These are phyloP conservation scores for Lophium mytilinum DNA, from an alignment of 495 filamentous ascomycete species.

Conservation along the genomic window DNA sequence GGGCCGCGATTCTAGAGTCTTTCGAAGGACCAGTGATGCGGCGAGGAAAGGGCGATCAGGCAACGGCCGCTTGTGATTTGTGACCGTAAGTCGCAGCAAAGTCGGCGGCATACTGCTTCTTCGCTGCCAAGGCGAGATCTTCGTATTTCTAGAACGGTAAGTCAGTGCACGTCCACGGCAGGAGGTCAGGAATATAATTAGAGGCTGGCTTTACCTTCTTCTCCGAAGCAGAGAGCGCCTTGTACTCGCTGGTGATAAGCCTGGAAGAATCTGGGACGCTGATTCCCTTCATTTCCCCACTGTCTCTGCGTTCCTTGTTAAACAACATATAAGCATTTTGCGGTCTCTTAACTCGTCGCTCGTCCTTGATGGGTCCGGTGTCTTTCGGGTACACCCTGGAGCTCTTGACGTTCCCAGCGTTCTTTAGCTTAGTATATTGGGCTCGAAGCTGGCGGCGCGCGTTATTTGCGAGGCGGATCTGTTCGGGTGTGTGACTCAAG, in stretches of 20 bases:
- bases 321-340: constrained; percentile 39
- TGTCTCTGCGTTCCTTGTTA: constrained; percentile 37
- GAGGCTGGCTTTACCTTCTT: constrained; percentile 44
- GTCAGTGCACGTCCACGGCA: background rate
- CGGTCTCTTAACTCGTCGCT: constrained; percentile 48
- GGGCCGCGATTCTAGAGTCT: too few species aligned
- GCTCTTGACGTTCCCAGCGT: background rate
- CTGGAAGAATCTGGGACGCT: constrained; percentile 23
- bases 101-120: background rate
- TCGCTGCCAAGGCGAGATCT: background rate
- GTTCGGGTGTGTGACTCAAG: constrained; percentile 43
- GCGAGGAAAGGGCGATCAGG: background rate
- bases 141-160: constrained; percentile 5
- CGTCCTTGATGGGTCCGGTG: constrained; percentile 42
- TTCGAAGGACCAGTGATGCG: too few species aligned
- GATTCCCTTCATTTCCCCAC: constrained; percentile 42
- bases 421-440: background rate
- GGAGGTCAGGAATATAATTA: background rate
- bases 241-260: constrained; percentile 49
- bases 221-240: constrained; percentile 39
- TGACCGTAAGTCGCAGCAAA: background rate
- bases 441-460: constrained; percentile 47
- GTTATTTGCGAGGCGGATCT: constrained; percentile 55
- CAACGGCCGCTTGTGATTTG: background rate
- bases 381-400: background rate